Base-by-base conservation (phyloP, 2,329 filamentous ascomycete genomes). In the Trichoderma sp. region DNA sequence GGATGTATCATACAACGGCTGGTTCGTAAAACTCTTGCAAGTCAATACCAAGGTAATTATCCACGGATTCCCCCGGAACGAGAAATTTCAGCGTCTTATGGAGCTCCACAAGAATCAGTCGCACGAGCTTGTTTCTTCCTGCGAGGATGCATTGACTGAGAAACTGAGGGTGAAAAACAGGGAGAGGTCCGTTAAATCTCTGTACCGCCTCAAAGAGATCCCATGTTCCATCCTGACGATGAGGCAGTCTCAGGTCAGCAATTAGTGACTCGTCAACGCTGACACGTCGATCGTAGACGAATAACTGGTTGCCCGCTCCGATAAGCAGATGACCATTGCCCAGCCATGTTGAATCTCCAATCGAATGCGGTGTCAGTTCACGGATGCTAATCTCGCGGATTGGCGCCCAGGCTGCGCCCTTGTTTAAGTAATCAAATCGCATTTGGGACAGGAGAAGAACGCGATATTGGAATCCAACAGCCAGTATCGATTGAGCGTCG, bases 291-390 rank as follows among this genome's bases (percentile, higher is more conserved):
- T 92, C 91, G 75, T 94, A 90, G 7, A 97, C 84, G 76, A 97
- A 94, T 13, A 99, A 83, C 75, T 97, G 94, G 75, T 97, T 97
- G 0, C 95, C 95, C 8, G 93, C 89, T 1, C 93, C 94, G 67
- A 98, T 89, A 6, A 97, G 90, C 13, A 99, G 84, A 73, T 94
- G 89, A 0, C 94, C 94, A 73, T 92, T 90, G 32, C 89, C 88
- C 13, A 97, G 82, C 95, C 95, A 99, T 17, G 92, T 92, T 1
- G 93, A 96, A 76, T 97, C 94, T 2, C 93, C 94, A 60, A 97
- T 97, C 0, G 93, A 92, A 77, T 97, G 92, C 32, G 93, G 92
- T 13, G 93, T 97, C 42, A 93, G 82, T 68, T 94, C 90, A 70
- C 90, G 86, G 68, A 93, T 94, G 73, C 86, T 89, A 67, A 97